Conservation (phyloP, 1,139 yeast species). For the Hansenula sp. region DNA sequence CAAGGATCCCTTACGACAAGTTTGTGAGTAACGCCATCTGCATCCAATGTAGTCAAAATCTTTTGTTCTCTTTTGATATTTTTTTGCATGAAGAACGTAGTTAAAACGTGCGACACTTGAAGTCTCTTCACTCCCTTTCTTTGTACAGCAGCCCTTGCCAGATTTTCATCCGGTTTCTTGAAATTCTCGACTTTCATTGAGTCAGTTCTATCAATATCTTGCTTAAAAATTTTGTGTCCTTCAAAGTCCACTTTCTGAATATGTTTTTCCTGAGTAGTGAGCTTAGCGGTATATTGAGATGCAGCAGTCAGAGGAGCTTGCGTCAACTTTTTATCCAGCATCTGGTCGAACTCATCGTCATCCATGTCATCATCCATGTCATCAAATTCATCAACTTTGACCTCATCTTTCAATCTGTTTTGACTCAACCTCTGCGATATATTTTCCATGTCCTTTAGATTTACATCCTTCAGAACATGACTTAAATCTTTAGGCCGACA, state of each 20-base stretch:
- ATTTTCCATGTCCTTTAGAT: neutral
- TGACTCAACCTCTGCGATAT: slow-evolving; percentile 5
- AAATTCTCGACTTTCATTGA: slow-evolving; percentile 12
- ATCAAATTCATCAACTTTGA: slow-evolving; percentile 6
- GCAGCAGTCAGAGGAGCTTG: slow-evolving; percentile 1
- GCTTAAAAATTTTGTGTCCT: slow-evolving; percentile 29
- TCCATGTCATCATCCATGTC: slow-evolving; percentile 5
- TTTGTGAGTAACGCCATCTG: slow-evolving; percentile 30
- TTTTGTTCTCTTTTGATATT: slow-evolving; percentile 38
- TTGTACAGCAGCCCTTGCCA: slow-evolving; percentile 41
- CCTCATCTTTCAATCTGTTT: slow-evolving; percentile 4
- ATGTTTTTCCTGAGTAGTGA: slow-evolving; percentile 19
- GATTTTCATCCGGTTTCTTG: slow-evolving; percentile 20
- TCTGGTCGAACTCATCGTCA: slow-evolving; percentile 3
- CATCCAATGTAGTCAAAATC: slow-evolving; percentile 44
- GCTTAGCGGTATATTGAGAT: neutral
- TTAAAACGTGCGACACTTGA: slow-evolving; percentile 38
- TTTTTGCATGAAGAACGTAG: slow-evolving; percentile 31
- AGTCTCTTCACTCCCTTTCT: slow-evolving; percentile 48
- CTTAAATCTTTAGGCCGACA: too few species aligned
- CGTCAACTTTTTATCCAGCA: slow-evolving; percentile 3
- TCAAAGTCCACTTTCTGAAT: slow-evolving; percentile 24
- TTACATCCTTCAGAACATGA: neutral
- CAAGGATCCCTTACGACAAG: slow-evolving; percentile 50
- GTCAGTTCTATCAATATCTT: slow-evolving; percentile 29